A percentile compares a stretch with the other conserved stretches of the same genome.
These are phyloP conservation scores for Exsudoporus frostii DNA, from an alignment of 768 basidiomycete genomes.

Conservation along the genomic window DNA sequence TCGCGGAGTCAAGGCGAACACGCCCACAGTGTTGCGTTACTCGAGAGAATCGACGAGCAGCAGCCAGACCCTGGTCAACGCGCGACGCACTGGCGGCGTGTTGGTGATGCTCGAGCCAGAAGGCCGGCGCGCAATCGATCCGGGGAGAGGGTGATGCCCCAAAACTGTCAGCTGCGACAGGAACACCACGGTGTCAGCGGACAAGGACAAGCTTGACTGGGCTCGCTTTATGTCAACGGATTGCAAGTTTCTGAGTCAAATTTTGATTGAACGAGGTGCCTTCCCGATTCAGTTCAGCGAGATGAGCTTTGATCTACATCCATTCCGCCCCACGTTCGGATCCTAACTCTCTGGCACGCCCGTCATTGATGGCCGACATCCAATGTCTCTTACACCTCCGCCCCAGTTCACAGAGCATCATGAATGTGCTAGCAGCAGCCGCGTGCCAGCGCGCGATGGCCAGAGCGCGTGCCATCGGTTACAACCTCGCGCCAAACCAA, in stretches of 20 bases:
- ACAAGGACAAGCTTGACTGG: slow-evolving; percentile 3
- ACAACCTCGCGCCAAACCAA: slow-evolving; percentile 38
- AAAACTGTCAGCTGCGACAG: slow-evolving; percentile 33
- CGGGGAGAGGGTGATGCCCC: slow-evolving; percentile 21
- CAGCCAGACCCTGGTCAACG: slow-evolving; percentile 17
- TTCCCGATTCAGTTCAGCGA: slow-evolving; percentile 6
- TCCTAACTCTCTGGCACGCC: slow-evolving; percentile 14
- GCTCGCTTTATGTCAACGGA: slow-evolving; percentile 28
- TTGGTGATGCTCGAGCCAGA: slow-evolving; percentile 10
- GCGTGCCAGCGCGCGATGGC: slow-evolving; percentile 4
- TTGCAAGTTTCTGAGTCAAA: slow-evolving; percentile 3
- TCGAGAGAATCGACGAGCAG: slow-evolving; percentile 11
- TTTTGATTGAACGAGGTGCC: slow-evolving; percentile 3
- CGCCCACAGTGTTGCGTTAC: slow-evolving; percentile 8
- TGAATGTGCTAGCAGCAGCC: slow-evolving; percentile 10
- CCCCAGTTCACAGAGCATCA: slow-evolving; percentile 10
- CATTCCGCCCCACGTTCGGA: slow-evolving; percentile 5
- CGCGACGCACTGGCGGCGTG: slow-evolving; percentile 2
- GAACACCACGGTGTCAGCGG: slow-evolving; percentile 19
- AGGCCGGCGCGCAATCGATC: neutral
- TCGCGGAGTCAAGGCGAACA: slow-evolving; percentile 17
- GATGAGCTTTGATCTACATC: slow-evolving; percentile 16
- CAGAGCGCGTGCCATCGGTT: slow-evolving; percentile 18
- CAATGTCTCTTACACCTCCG: slow-evolving; percentile 7
- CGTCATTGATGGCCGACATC: slow-evolving; percentile 11